Evolutionary conservation across 2,329 filamentous ascomycete genomes (phyloP).

Genomic region (Botrytis galanthina): DNA sequence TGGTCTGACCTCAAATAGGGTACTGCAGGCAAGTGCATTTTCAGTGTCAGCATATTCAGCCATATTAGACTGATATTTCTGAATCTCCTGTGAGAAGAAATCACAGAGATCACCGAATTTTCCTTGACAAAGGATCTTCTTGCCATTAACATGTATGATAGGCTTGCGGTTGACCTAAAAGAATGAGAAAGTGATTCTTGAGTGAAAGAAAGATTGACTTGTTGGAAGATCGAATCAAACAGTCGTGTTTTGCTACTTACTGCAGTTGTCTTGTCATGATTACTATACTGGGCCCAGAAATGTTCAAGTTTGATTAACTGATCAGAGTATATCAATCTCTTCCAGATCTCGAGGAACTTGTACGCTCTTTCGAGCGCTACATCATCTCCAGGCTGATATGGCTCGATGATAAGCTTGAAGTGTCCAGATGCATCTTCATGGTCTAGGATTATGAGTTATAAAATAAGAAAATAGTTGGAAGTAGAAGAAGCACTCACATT

Average conservation of each 20-base stretch:
- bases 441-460: not conserved
- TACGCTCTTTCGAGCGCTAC: conserved; percentile 2
- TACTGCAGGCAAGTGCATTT: conserved; percentile 11
- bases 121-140: conserved; percentile 6
- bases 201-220: not conserved
- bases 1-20: conserved; percentile 8
- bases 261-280: not conserved
- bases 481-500: not conserved
- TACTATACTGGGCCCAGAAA: conserved; percentile 11
- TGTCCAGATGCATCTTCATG: not conserved
- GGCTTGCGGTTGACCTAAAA: not conserved
- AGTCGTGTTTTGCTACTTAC: not conserved
- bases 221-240: not conserved
- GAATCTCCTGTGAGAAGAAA: conserved; percentile 11
- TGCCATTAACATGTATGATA: conserved; percentile 3
- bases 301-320: conserved; percentile 3
- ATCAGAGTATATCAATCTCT: conserved; percentile 12
- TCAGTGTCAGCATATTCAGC: not conserved
- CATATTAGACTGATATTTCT: conserved; percentile 3
- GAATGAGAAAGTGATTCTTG: not conserved
- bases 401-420: conserved; percentile 2
- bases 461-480: not conserved
- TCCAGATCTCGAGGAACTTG: conserved; percentile 4
- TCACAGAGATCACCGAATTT: conserved; percentile 9
- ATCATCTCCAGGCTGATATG: conserved; percentile 1